Evolutionary conservation across 169 alveolate species (phyloP).

Genomic region (Theileria luwenshuni): DNA sequence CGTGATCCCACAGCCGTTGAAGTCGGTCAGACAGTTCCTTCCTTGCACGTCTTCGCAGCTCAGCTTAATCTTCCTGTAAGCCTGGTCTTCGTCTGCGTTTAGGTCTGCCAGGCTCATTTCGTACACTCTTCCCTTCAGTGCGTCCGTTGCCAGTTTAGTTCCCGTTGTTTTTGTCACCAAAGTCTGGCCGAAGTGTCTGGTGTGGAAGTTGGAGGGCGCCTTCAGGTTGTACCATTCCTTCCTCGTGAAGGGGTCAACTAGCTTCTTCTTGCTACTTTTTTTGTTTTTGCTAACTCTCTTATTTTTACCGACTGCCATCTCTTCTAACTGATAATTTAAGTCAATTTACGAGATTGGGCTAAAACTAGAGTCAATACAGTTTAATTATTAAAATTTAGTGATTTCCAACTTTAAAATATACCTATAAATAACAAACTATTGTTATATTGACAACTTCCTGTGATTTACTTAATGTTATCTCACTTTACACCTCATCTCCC

Average conservation of each 20-base stretch:
- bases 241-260: slow-evolving; percentile 93
- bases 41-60: slow-evolving; percentile 95
- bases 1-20: slow-evolving; percentile 96
- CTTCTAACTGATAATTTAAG: too few relatives aligned
- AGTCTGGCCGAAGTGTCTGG: slow-evolving; percentile 91
- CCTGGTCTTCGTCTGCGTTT: slow-evolving; percentile 92
- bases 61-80: slow-evolving; percentile 93
- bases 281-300: slow-evolving; percentile 94
- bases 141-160: slow-evolving; percentile 91
- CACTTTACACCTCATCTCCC: too few relatives aligned
- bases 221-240: slow-evolving; percentile 96
- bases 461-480: too few relatives aligned
- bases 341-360: too few relatives aligned
- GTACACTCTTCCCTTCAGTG: slow-evolving; percentile 92
- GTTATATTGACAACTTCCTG: too few relatives aligned
- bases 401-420: too few relatives aligned
- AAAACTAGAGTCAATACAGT: background rate
- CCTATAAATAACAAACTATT: too few relatives aligned
- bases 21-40: slow-evolving; percentile 92
- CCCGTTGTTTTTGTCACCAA: slow-evolving; percentile 95
- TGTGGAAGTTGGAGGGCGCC: slow-evolving; percentile 93
- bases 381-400: slow-evolving; percentile 8
- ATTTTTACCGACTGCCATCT: slow-evolving; percentile 96
- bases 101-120: slow-evolving; percentile 96
- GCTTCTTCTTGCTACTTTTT: slow-evolving; percentile 96